These are phyloP conservation scores for Penicillium rolfsii DNA, from an alignment of 2,329 filamentous ascomycete genomes.

Conservation along the genomic window DNA sequence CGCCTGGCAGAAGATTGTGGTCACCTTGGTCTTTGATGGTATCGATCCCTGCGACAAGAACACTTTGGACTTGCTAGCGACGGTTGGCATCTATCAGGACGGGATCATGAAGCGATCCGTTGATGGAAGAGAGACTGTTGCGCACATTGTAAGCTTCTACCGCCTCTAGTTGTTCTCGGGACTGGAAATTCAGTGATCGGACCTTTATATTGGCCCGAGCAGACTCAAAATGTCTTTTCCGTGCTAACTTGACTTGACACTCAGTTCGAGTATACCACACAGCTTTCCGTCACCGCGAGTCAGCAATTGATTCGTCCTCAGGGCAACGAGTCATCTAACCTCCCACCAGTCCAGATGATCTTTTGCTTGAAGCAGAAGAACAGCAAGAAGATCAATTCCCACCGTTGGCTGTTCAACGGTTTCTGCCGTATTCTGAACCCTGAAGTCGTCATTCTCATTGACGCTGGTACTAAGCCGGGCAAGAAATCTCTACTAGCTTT, in stretches of 20 bases:
- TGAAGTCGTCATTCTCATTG: conserved; percentile 90
- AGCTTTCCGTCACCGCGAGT: conserved; percentile 89
- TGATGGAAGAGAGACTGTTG: conserved; percentile 90
- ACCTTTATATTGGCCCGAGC: conserved; percentile 8
- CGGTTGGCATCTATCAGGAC: conserved; percentile 95
- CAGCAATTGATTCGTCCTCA: conserved; percentile 92
- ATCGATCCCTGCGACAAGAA: conserved; percentile 97
- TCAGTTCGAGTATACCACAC: conserved; percentile 91
- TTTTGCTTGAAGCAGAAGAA: conserved; percentile 99
- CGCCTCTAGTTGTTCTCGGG: neutral
- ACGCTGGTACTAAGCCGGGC: conserved; percentile 94
- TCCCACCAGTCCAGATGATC: conserved; percentile 96
- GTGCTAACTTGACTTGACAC: neutral
- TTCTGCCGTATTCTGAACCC: conserved; percentile 96
- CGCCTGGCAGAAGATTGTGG: conserved; percentile 98
- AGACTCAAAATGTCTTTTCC: neutral
- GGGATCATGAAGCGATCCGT: conserved; percentile 98
- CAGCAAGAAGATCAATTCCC: conserved; percentile 99
- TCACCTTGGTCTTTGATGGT: conserved; percentile 93
- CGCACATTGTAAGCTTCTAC: conserved; percentile 68
- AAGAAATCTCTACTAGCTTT: conserved; percentile 85
- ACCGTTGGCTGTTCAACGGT: conserved; percentile 96
- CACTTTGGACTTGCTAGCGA: conserved; percentile 86
- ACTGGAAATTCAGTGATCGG: neutral
- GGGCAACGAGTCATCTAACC: conserved; percentile 77